Evolutionary conservation across 495 filamentous ascomycete species (phyloP).

Genomic region (Xylaria scruposa): DNA sequence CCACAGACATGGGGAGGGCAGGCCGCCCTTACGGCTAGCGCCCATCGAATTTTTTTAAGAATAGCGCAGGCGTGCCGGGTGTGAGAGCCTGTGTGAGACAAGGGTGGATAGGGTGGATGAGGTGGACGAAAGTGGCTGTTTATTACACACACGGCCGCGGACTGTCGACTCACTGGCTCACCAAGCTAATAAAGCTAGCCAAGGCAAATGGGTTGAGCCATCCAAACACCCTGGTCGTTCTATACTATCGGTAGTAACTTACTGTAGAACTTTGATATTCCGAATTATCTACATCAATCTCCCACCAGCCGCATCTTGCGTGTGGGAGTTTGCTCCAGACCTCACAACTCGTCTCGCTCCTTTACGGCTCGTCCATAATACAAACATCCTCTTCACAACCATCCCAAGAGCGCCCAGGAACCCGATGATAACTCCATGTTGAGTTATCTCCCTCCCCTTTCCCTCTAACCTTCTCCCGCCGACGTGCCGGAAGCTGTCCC

Average conservation of each 20-base stretch:
- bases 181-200: constrained; percentile 14
- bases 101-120: constrained; percentile 31
- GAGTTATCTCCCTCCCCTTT: constrained; percentile 22
- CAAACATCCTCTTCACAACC: constrained; percentile 2
- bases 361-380: constrained; percentile 33
- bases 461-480: constrained; percentile 25
- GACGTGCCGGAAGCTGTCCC: constrained; percentile 25
- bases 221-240: constrained; percentile 38
- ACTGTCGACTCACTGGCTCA: constrained; percentile 33
- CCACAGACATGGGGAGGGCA: constrained; percentile 29
- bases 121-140: constrained; percentile 34
- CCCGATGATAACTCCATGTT: constrained; percentile 26
- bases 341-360: constrained; percentile 29
- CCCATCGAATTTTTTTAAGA: constrained; percentile 44
- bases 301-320: constrained; percentile 30
- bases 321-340: constrained; percentile 15
- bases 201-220: constrained; percentile 34
- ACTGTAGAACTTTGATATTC: constrained; percentile 32
- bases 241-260: constrained; percentile 3
- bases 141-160: constrained; percentile 36
- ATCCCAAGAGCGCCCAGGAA: constrained; percentile 24
- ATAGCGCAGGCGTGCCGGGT: constrained; percentile 41
- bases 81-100: constrained; percentile 37
- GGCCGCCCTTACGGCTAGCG: constrained; percentile 44
- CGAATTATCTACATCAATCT: constrained; percentile 47